Conservation (phyloP, 768 basidiomycete species). For the Suillus subluteus region DNA sequence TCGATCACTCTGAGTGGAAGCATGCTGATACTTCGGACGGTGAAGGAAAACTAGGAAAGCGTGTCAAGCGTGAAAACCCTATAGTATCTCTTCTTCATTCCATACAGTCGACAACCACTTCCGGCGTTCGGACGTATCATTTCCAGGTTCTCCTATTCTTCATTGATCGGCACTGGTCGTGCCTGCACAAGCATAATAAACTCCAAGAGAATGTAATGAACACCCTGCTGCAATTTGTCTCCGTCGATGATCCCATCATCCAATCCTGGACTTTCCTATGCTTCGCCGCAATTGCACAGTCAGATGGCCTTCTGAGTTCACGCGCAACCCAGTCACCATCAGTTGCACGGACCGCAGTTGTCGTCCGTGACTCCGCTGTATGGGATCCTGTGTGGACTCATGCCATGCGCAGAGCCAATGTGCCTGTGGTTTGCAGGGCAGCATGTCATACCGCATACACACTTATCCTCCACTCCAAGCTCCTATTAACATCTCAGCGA, state of each 20-base stretch:
- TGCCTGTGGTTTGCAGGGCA: slow-evolving; percentile 72
- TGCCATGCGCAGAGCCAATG: slow-evolving; percentile 72
- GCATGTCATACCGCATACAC: slow-evolving; percentile 73
- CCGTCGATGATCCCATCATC: slow-evolving; percentile 60
- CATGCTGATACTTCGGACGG: slow-evolving; percentile 40
- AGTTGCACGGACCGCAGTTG: slow-evolving; percentile 2
- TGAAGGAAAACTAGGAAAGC: slow-evolving; percentile 47
- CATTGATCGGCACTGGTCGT: slow-evolving; percentile 75
- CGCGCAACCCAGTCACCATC: slow-evolving; percentile 11
- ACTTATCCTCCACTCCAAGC: slow-evolving; percentile 49
- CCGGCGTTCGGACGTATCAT: slow-evolving; percentile 47
- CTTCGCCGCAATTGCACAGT: slow-evolving; percentile 70
- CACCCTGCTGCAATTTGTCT: slow-evolving; percentile 61
- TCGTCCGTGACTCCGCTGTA: slow-evolving; percentile 32
- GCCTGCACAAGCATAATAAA: slow-evolving; percentile 59
- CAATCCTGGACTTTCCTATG: slow-evolving; percentile 90
- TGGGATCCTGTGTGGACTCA: slow-evolving; percentile 88
- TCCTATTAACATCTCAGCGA: slow-evolving; percentile 55
- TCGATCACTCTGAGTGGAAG: slow-evolving; percentile 60
- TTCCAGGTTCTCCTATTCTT: slow-evolving; percentile 86
- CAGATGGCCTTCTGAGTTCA: slow-evolving; percentile 36
- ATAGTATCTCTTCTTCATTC: slow-evolving; percentile 56
- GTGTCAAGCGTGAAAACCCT: slow-evolving; percentile 60
- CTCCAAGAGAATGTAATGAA: slow-evolving; percentile 61
- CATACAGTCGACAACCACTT: slow-evolving; percentile 40